Evolutionary conservation across 2,329 filamentous ascomycete genomes (phyloP).

Genomic region (Alternaria novae-zelandiae): DNA sequence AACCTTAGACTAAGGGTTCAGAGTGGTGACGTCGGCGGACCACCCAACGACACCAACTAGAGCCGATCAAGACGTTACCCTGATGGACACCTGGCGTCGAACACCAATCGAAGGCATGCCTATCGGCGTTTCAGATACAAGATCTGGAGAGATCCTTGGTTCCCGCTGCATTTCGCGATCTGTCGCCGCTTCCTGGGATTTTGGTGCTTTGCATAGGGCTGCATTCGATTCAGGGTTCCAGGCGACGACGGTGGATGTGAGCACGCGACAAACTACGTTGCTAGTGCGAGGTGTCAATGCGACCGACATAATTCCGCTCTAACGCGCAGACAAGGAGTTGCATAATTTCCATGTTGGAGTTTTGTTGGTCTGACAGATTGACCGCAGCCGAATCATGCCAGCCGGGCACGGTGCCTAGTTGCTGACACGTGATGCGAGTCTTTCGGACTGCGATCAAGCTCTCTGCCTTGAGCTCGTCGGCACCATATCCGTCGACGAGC

Average conservation of each 20-base stretch:
- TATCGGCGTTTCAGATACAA: conserved; percentile 22
- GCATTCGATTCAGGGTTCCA: background rate
- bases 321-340: background rate
- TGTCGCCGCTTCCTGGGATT: conserved; percentile 10
- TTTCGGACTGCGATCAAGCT: background rate
- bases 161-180: conserved; percentile 21
- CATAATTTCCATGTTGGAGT: background rate
- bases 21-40: conserved; percentile 36
- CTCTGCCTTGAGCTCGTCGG: background rate
- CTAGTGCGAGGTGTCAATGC: background rate
- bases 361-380: background rate
- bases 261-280: conserved; percentile 9
- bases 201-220: background rate
- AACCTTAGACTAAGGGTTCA: conserved; percentile 6
- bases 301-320: background rate
- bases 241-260: background rate
- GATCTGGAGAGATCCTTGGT: conserved; percentile 23
- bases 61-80: conserved; percentile 27
- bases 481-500: conserved; percentile 1
- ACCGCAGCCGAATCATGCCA: background rate
- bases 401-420: background rate
- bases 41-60: conserved; percentile 14
- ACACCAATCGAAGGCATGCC: conserved; percentile 19
- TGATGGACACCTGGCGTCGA: conserved; percentile 24
- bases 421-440: background rate